Evolutionary conservation across 169 alveolate species (phyloP), one percentile per base, ranked within the genome.

Genomic region (Plasmodium chabaudi): DNA sequence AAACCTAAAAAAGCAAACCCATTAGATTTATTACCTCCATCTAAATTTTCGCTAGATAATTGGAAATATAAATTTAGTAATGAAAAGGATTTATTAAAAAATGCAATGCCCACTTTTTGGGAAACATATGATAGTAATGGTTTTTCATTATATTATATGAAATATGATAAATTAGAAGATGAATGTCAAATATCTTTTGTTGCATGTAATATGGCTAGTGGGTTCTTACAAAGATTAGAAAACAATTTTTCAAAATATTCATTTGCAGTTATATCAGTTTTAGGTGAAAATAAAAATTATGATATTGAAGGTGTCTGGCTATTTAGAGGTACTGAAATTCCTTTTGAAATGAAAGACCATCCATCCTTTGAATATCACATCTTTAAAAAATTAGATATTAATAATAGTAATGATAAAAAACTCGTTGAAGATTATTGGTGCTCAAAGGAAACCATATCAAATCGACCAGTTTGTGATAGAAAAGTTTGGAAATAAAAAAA

Each of bases 241-340:
- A 94, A 93, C 53, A 94, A 94, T 53, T 95, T 98, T 87, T 97
- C 99, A 71, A 97, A 97, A 87, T 77, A 93, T 60, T 94, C 98
- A n/a, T 98, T 98, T 92, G 99, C 98, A 61, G 98, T 96, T 27
- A 94, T 97, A 46, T 95, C 98, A 53, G 98, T 98, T 15, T 91
- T 97, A 75, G 99, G 99, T 27, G 96, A 95, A 64, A 98, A 90
- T 53, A 97, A 96, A 47, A 70, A 94, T 87, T 96, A 95, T 74
- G 99, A 98, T 71, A 96, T 98, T 55, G 96, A 93, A 89, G 99
- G 99, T 12, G 99, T 98, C 6, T 98, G 99, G 99, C 75, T 98
- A 89, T 96, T 97, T 95, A 96, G 98, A 94, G 99, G 99, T 47
- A 90, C 75, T 7, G 98, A 95, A 17, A 91, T 97, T 19, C 99